Percentiles rank a stretch among this genome's conserved stretches.
These are phyloP conservation scores for Exobasidium cylindrosporum DNA, from an alignment of 1,284 basidiomycete species.

Conservation along the genomic window DNA sequence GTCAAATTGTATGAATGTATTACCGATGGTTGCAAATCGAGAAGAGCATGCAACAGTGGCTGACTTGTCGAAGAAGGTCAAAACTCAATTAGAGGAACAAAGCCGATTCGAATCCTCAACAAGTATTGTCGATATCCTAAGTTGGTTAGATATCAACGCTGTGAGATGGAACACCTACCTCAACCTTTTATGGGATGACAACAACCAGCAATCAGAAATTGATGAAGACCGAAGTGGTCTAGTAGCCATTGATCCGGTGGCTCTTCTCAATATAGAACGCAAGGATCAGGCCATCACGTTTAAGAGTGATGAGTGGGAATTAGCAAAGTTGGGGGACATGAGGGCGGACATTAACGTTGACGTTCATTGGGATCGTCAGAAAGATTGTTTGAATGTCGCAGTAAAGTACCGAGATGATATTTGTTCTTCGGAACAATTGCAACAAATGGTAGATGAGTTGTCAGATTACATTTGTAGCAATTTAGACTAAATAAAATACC, in stretches of 20 bases:
- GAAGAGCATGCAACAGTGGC: background rate
- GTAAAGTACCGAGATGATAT: background rate
- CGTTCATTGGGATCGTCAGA: background rate
- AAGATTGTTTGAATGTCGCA: background rate
- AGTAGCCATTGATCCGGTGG: background rate
- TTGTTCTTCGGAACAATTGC: background rate
- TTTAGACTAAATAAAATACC: too few relatives aligned
- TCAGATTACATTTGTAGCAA: background rate
- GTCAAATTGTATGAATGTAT: conserved; percentile 32
- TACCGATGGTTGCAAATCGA: conserved; percentile 27
- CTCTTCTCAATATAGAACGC: background rate
- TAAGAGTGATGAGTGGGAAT: background rate
- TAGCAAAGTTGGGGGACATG: background rate
- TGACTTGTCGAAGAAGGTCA: background rate
- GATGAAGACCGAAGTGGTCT: background rate
- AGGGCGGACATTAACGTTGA: background rate
- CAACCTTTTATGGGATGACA: conserved; percentile 1
- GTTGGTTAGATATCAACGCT: background rate
- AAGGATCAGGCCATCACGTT: background rate
- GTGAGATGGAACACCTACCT: conserved; percentile 1
- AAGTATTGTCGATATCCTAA: background rate
- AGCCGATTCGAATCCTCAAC: background rate
- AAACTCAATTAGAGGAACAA: conserved; percentile 7
- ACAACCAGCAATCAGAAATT: background rate
- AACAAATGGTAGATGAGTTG: background rate